Evolutionary conservation across 345 rosid species (phyloP), one percentile per base, ranked within the genome.

Genomic region (rapeseed (Brassica napus)): DNA sequence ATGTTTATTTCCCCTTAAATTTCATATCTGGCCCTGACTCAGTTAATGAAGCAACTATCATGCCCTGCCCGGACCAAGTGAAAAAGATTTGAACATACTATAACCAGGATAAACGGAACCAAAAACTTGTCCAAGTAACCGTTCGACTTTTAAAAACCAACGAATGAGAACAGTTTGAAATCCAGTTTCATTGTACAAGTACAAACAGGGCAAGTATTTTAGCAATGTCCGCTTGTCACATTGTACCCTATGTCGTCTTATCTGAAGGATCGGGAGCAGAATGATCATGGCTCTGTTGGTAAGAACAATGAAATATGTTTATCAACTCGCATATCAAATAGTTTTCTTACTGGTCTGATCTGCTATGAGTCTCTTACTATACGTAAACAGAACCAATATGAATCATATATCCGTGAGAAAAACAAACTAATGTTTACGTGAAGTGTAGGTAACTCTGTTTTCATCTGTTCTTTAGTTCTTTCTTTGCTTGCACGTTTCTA

Each of bases 401-500:
- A 31, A 21, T 21, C n/a, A 24, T 4, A 1, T 31, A 37, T 15
- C 4, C n/a, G 8, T 14, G 37, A 18, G 5, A 10, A 18, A 5
- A 37, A 4, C 15, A 47, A 57, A 31, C 4, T 47, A 31, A 44
- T 18, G 68, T 1, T 49, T 31, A 8, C 15, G 6, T 12, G 3
- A 47, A 60, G 28, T 62, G 55, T 32, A 5, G 8, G 32, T 61
- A 24, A 64, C 71, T 26, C 59, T 64, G 68, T 32, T 64, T 64
- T 64, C 12, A 21, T 14, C 21, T 71, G 10, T 59, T 64, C 32
- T 55, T 44, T 59, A 59, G 26, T 16, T 72, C 61, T 31, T 12
- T 72, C 52, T 72, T 72, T 66, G 37, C 55, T 59, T 67, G 37
- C 61, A 78, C 59, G 15, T 39, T 78, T 71, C 67, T 65, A 28